A percentile compares a stretch with the other conserved stretches of the same genome.
Conservation (phyloP, 2,329 filamentous ascomycete genomes). For the Aspergillus sp. region DNA sequence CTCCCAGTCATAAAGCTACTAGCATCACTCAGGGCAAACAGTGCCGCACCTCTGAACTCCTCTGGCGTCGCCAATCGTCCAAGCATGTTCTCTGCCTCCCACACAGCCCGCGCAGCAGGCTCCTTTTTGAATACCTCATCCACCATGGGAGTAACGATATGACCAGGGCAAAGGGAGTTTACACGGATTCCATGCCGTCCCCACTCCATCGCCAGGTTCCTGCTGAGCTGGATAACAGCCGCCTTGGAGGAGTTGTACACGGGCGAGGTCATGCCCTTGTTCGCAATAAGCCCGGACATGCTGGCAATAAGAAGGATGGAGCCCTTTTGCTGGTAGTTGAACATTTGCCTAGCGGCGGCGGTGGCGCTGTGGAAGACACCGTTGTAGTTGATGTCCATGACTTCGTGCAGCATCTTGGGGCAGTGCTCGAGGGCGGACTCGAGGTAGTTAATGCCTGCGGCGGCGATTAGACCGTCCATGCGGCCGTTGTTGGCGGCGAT, state of each 20-base stretch:
- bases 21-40: conserved; percentile 66
- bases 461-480: conserved; percentile 44
- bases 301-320: conserved; percentile 52
- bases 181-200: conserved; percentile 52
- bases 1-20: conserved; percentile 70
- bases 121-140: conserved; percentile 73
- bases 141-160: conserved; percentile 71
- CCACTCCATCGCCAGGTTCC: conserved; percentile 56
- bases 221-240: conserved; percentile 52
- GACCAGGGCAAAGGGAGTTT: conserved; percentile 55
- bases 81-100: conserved; percentile 52
- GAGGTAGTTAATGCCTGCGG: conserved; percentile 45
- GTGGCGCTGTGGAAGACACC: conserved; percentile 51
- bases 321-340: conserved; percentile 48
- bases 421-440: conserved; percentile 42
- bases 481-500: conserved; percentile 37
- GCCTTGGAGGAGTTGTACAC: conserved; percentile 58
- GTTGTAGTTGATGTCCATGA: conserved; percentile 51
- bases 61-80: conserved; percentile 56
- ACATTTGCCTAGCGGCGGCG: conserved; percentile 50
- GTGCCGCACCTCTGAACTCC: conserved; percentile 64
- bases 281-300: conserved; percentile 53
- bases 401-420: conserved; percentile 41
- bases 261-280: conserved; percentile 45
- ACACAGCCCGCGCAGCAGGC: conserved; percentile 57